A percentile compares a stretch with the other conserved stretches of the same genome.
Conservation (phyloP, 2,329 filamentous ascomycete species). For the Teratosphaeria gauchensis region DNA sequence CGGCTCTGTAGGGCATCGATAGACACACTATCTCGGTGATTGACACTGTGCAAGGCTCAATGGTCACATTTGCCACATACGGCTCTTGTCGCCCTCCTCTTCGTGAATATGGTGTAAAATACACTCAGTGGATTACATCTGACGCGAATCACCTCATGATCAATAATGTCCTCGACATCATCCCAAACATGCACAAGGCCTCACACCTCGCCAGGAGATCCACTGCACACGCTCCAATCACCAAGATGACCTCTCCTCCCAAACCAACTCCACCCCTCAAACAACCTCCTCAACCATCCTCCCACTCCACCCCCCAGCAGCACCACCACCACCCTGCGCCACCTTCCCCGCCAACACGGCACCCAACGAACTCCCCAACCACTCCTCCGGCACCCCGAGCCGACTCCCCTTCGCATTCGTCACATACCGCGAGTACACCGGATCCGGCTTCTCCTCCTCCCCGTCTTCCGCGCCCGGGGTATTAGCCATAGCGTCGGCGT, state of each 20-base stretch:
- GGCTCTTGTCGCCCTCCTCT: too few species aligned
- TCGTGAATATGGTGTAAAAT: too few species aligned
- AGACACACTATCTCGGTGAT: too few species aligned
- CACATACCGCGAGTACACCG: constrained; percentile 60
- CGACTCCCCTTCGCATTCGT: constrained; percentile 57
- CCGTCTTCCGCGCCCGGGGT: constrained; percentile 34
- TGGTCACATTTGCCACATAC: too few species aligned
- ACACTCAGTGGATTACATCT: background rate
- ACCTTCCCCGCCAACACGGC: constrained; percentile 47
- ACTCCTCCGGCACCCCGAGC: constrained; percentile 58
- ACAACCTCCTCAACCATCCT: constrained; percentile 15
- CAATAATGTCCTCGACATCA: background rate
- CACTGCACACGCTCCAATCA: too few species aligned
- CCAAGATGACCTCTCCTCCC: too few species aligned
- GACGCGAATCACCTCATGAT: background rate
- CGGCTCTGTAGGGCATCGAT: background rate
- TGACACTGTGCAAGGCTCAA: too few species aligned
- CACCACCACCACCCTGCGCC: background rate
- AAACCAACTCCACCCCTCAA: background rate
- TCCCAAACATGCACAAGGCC: background rate
- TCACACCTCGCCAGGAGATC: too few species aligned
- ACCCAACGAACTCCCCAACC: constrained; percentile 49
- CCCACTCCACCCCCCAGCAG: background rate
- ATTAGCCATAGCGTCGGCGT: constrained; percentile 34
- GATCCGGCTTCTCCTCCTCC: constrained; percentile 34